A percentile compares a stretch with the other conserved stretches of the same genome.
phyloP scores from a whole-genome alignment of 345 rosid genomes.

The Raphanus sativus region DNA sequence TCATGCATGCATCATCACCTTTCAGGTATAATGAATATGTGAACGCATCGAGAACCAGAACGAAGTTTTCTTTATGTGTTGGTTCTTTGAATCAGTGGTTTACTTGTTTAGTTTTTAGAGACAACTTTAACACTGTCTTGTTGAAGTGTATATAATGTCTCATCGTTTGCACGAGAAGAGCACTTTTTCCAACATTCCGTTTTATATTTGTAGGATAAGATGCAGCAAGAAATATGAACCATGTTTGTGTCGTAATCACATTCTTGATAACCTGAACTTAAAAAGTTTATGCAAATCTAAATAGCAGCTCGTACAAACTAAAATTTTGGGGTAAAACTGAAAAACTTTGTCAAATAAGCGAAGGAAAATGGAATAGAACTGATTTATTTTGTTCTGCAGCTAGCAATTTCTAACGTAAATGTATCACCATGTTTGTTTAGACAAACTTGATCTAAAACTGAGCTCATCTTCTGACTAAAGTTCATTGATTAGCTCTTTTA shows the following conservation, averaged over 20 bases:
- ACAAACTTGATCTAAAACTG: not conserved
- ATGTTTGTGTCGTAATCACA: not conserved
- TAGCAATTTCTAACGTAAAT: too few species aligned
- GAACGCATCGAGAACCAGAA: constrained; percentile 8
- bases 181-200: not conserved
- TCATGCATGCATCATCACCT: not conserved
- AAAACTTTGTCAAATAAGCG: not conserved
- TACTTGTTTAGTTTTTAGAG: not conserved
- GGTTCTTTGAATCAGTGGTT: constrained; percentile 3
- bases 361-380: not conserved
- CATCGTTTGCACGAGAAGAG: constrained; percentile 1
- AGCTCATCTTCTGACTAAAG: not conserved
- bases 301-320: not conserved
- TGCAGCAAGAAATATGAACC: not conserved
- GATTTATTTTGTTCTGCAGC: too few species aligned
- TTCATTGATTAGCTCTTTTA: not conserved
- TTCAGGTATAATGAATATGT: constrained; percentile 8
- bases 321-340: not conserved
- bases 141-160: constrained; percentile 2
- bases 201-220: not conserved
- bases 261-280: not conserved
- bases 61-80: not conserved
- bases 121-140: not conserved
- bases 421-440: not conserved
- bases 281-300: not conserved